A percentile compares a stretch with the other conserved stretches of the same genome.
These are phyloP conservation scores for Dictyostelium capitatum DNA, from an alignment of 78 protist genomes.

Conservation along the genomic window DNA sequence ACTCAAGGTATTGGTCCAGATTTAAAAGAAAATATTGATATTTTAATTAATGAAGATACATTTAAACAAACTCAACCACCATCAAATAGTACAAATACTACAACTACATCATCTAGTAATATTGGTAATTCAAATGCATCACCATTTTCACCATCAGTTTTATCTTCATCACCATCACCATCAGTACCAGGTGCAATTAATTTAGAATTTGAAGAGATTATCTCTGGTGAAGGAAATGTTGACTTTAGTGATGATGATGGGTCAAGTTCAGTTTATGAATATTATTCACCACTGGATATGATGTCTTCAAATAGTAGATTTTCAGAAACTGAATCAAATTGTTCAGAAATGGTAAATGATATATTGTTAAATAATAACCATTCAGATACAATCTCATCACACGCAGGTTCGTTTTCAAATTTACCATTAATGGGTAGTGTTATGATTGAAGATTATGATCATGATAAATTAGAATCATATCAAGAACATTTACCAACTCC, in stretches of 20 bases:
- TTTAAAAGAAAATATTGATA: slow-evolving; percentile 73
- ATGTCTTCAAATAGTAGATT: slow-evolving; percentile 35
- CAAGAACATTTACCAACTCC: not conserved
- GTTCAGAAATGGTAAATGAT: not conserved
- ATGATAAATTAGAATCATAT: slow-evolving; percentile 20
- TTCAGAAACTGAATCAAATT: slow-evolving; percentile 36
- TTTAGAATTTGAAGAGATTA: slow-evolving; percentile 59
- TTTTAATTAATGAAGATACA: slow-evolving; percentile 75
- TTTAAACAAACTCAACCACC: slow-evolving; percentile 11
- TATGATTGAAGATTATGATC: slow-evolving; percentile 80
- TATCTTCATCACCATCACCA: slow-evolving; percentile 10
- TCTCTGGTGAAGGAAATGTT: not conserved
- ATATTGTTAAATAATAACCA: not conserved
- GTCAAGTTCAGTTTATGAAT: slow-evolving; percentile 35
- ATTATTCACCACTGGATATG: slow-evolving; percentile 64
- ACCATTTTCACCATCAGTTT: not conserved
- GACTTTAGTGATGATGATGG: slow-evolving; percentile 39
- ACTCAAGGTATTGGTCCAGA: slow-evolving; percentile 70
- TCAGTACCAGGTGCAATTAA: slow-evolving; percentile 10
- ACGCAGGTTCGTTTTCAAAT: not conserved
- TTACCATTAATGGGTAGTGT: slow-evolving; percentile 55
- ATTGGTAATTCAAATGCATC: not conserved
- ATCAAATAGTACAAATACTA: not conserved
- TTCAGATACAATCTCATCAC: slow-evolving; percentile 47
- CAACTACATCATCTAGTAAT: not conserved